Base-by-base conservation (phyloP, 495 filamentous ascomycete species). In the Neurospora cerealis region DNA sequence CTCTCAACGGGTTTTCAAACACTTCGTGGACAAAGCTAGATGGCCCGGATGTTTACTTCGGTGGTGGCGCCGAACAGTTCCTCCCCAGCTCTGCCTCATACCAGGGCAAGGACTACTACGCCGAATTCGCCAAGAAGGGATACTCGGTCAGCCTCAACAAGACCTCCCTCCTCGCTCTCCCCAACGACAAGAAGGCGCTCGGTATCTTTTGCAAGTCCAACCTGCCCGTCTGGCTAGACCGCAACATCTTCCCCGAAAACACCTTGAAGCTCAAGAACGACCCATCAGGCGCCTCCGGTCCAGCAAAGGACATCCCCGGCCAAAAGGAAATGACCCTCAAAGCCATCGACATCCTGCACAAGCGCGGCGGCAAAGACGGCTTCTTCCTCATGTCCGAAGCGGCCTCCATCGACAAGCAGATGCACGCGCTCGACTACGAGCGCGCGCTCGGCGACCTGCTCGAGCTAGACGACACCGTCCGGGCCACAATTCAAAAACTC, bases 291-390 rank as follows among this genome's bases (percentile, higher is more conserved):
- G 85, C 82, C 21, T 82, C 83, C 2, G 84, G 80, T 17, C 79
- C 89, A 38, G 91, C 91, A 3, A 84, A 85, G 8, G 91, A 93
- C 73, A 85, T 91, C 9, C 91, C 91, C 4, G 91, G 91, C 5
- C 86, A 93, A 21, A 92, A 91, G 79, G 90, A 93, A n/a, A 93
- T 93, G 91, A 93, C 91, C 0, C 83, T 93, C 46, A 93, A 93
- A 81, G 90, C 91, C 0, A 86, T 93, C 71, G 91, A 93, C 70
- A 88, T 93, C 34, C 85, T 93, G 37, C 80, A 89, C 76, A 80
- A 82, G 17, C 90, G 91, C 21, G 85, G 87, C 71, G 83, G 83
- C n/a, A 83, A 89, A 62, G 85, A 91, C 41, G 91, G 91, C 7
- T 93, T 88, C 84, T 92, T 93, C 85, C 83, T 93, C 76, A 93